Percentiles rank a stretch among this genome's conserved stretches.
phyloP scores from a whole-genome alignment of 1,139 yeast genomes.

The Zygotorulaspora mrakii region DNA sequence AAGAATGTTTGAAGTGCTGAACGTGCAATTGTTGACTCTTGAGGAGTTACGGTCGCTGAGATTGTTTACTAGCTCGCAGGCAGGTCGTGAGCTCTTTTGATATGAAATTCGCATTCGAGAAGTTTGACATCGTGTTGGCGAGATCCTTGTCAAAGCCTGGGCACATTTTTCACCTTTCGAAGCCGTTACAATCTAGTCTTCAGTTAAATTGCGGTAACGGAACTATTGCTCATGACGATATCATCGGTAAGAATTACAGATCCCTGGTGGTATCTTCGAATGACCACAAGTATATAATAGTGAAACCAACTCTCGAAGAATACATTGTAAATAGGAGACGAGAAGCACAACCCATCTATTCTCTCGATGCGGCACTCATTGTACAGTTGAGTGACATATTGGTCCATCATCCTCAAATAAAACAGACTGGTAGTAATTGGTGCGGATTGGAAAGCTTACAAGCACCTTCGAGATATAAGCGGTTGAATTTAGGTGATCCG shows the following conservation, averaged over 20 bases:
- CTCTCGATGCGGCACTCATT: conserved; percentile 46
- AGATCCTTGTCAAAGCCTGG: conserved; percentile 15
- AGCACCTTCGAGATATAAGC: conserved; percentile 9
- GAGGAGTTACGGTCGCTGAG: conserved; percentile 16
- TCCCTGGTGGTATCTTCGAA: conserved; percentile 25
- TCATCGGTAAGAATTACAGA: conserved; percentile 36
- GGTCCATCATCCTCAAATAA: conserved; percentile 40
- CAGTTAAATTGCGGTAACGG: conserved; percentile 31
- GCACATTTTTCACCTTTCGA: conserved; percentile 28
- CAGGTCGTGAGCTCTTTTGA: conserved; percentile 15
- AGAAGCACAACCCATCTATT: conserved; percentile 48
- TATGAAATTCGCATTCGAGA: conserved; percentile 6
- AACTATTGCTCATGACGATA: conserved; percentile 36
- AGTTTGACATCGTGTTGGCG: conserved; percentile 11
- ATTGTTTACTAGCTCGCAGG: conserved; percentile 13
- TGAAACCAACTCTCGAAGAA: conserved; percentile 44
- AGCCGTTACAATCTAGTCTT: conserved; percentile 24
- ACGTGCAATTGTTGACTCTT: conserved; percentile 11
- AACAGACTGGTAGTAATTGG: conserved; percentile 17
- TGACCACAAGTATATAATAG: conserved; percentile 33
- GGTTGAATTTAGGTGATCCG: conserved; percentile 7
- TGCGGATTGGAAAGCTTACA: not conserved
- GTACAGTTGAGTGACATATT: conserved; percentile 46
- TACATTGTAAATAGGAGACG: conserved; percentile 41
- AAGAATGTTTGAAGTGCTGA: conserved; percentile 15